These are phyloP conservation scores for Tulasnella sp. DNA, from an alignment of 768 basidiomycete genomes.

Conservation along the genomic window DNA sequence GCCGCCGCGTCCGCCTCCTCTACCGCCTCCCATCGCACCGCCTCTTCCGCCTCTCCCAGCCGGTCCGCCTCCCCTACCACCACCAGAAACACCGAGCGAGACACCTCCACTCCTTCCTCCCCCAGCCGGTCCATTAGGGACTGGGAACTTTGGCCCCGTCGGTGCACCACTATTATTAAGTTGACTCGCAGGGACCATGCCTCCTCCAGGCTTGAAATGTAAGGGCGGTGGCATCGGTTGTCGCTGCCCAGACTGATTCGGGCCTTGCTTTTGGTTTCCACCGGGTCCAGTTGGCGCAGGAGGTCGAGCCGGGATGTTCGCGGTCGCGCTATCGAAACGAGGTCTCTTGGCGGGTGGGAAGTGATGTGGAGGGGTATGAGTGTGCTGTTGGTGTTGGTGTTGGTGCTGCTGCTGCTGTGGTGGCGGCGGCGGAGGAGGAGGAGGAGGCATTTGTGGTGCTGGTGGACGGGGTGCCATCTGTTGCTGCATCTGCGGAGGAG, in stretches of 20 bases:
- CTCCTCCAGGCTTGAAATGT: conserved; percentile 27
- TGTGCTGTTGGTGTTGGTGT: conserved; percentile 32
- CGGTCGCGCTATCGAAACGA: conserved; percentile 48
- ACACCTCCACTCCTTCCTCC: conserved; percentile 1
- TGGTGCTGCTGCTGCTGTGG: conserved; percentile 32
- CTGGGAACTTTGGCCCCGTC: background rate
- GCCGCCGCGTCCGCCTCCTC: conserved; percentile 20
- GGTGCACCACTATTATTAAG: background rate
- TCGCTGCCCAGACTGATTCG: conserved; percentile 19
- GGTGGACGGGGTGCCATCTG: conserved; percentile 19
- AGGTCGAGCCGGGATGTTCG: conserved; percentile 29
- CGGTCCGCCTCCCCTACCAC: conserved; percentile 24
- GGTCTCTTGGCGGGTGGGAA: conserved; percentile 88
- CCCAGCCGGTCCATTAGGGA: background rate
- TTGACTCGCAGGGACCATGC: conserved; percentile 14
- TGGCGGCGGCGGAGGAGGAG: conserved; percentile 24
- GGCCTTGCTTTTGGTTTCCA: conserved; percentile 20
- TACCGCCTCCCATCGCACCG: conserved; percentile 36
- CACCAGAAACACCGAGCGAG: background rate
- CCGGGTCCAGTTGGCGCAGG: conserved; percentile 35
- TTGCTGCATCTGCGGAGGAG: conserved; percentile 2
- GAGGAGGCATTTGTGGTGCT: conserved; percentile 12
- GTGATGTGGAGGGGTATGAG: conserved; percentile 63
- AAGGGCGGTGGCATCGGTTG: conserved; percentile 17
- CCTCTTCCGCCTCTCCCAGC: conserved; percentile 34